Evolutionary conservation across 2,329 filamentous ascomycete genomes (phyloP).

Genomic region (Trichoderma asperellum): DNA sequence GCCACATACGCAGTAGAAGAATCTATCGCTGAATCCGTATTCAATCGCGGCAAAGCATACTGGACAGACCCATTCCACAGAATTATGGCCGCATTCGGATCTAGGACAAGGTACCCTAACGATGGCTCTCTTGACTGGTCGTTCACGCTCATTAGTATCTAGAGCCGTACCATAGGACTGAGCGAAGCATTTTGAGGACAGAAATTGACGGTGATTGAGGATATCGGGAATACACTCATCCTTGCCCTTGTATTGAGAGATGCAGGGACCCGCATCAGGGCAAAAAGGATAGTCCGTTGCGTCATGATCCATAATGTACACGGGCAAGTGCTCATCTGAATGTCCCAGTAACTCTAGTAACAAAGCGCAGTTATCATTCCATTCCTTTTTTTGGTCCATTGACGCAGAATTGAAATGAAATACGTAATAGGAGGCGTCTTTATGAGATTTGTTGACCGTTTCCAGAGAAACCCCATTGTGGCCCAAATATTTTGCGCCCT

Average conservation of each 20-base stretch:
- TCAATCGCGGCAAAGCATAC: constrained; percentile 17
- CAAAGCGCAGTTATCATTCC: neutral
- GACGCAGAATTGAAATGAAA: constrained; percentile 26
- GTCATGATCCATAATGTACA: constrained; percentile 33
- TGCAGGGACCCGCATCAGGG: neutral
- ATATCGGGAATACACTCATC: neutral
- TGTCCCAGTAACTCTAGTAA: constrained; percentile 24
- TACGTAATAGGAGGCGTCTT: neutral
- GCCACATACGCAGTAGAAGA: constrained; percentile 47
- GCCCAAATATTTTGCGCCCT: constrained; percentile 30
- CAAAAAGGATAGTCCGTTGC: neutral
- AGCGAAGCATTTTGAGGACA: constrained; percentile 21
- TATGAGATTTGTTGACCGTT: neutral
- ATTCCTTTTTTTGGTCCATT: constrained; percentile 6
- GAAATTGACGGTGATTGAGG: neutral
- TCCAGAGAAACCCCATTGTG: constrained; percentile 28
- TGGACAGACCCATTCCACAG: constrained; percentile 29
- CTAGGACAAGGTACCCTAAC: constrained; percentile 43
- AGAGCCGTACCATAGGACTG: neutral
- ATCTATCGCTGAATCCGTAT: constrained; percentile 28
- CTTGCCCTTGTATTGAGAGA: neutral
- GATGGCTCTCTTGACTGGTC: constrained; percentile 32
- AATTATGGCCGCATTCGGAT: constrained; percentile 31
- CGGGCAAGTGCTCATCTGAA: neutral
- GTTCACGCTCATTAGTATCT: neutral